phyloP scores from a whole-genome alignment of 768 basidiomycete species.

The Strobilomyces echinocephalus region DNA sequence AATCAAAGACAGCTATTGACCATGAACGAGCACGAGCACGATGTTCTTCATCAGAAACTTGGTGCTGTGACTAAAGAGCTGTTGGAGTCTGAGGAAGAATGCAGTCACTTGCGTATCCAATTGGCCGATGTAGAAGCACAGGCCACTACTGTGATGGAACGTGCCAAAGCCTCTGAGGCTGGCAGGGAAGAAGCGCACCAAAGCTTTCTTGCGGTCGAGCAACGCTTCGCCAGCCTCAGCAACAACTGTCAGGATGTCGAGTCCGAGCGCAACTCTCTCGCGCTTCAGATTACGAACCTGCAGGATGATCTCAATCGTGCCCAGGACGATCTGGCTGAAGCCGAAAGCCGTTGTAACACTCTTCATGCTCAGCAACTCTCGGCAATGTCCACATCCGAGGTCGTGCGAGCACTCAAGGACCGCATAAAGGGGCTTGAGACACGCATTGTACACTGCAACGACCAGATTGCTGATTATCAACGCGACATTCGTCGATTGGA shows the following conservation, averaged over 20 bases:
- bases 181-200: constrained; percentile 35
- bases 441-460: constrained; percentile 59
- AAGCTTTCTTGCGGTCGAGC: constrained; percentile 28
- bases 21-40: constrained; percentile 20
- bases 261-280: constrained; percentile 61
- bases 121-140: constrained; percentile 34
- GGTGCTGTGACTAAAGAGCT: constrained; percentile 32
- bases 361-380: constrained; percentile 67
- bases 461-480: constrained; percentile 74
- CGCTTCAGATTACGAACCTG: constrained; percentile 62
- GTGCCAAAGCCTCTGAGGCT: constrained; percentile 30
- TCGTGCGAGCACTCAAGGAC: constrained; percentile 48
- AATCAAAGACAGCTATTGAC: constrained; percentile 13
- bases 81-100: constrained; percentile 29
- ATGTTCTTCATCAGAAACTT: constrained; percentile 28
- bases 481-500: constrained; percentile 76
- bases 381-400: constrained; percentile 54
- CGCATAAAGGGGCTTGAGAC: constrained; percentile 68
- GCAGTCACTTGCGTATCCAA: constrained; percentile 24
- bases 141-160: constrained; percentile 29
- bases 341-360: constrained; percentile 55
- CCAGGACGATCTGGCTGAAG: constrained; percentile 50
- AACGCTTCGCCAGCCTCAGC: constrained; percentile 41
- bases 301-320: constrained; percentile 50
- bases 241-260: constrained; percentile 52